Percentiles rank a stretch among this genome's conserved stretches.
phyloP scores from a whole-genome alignment of 805 yeast genomes.

The Wickerhamiella parazyma region DNA sequence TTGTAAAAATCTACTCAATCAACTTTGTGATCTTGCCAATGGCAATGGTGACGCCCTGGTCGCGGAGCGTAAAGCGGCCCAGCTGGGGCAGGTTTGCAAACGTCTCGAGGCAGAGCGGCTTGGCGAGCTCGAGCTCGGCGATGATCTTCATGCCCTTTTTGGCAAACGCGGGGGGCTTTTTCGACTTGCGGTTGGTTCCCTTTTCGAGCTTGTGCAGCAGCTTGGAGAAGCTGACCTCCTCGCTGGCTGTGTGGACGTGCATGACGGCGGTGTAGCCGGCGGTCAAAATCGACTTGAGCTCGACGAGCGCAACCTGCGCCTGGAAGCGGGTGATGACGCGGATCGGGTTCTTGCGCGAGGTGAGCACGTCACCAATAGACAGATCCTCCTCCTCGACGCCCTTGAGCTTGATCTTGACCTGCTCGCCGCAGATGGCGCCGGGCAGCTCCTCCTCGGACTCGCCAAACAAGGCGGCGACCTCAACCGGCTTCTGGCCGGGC shows the following conservation, averaged over 20 bases:
- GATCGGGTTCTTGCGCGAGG: constrained; percentile 77
- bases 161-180: constrained; percentile 96
- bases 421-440: constrained; percentile 90
- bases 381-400: constrained; percentile 97
- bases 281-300: constrained; percentile 84
- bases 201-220: constrained; percentile 87
- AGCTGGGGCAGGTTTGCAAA: constrained; percentile 87
- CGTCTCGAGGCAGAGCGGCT: constrained; percentile 88
- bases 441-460: constrained; percentile 94
- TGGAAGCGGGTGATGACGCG: constrained; percentile 82
- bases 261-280: constrained; percentile 95
- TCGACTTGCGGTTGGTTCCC: constrained; percentile 92
- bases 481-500: constrained; percentile 83
- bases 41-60: constrained; percentile 96
- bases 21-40: constrained; percentile 94
- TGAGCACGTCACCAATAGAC: constrained; percentile 78
- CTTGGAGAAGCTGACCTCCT: constrained; percentile 73
- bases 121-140: constrained; percentile 73
- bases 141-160: constrained; percentile 98
- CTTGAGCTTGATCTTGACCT: constrained; percentile 81
- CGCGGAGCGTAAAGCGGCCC: constrained; percentile 97
- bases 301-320: constrained; percentile 95
- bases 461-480: constrained; percentile 75
- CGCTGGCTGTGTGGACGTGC: constrained; percentile 98
- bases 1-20: constrained; percentile 25